These are phyloP conservation scores for Moesziomyces antarcticus DNA, from an alignment of 1,284 basidiomycete genomes.

Conservation along the genomic window DNA sequence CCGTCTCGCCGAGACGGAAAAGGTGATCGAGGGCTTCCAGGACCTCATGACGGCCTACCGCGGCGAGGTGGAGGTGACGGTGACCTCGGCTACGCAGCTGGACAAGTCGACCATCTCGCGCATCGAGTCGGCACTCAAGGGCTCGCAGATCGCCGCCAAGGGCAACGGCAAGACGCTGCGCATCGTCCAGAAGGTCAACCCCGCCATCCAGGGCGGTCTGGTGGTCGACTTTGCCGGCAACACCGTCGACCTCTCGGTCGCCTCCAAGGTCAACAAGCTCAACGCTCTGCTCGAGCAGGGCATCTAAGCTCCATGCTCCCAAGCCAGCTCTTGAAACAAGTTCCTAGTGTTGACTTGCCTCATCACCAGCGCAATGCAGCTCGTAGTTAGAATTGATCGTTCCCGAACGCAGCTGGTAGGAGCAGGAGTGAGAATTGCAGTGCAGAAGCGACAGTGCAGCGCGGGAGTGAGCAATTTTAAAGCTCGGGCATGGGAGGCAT, in stretches of 20 bases:
- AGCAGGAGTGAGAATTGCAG: no score
- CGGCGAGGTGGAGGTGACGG: constrained; percentile 91
- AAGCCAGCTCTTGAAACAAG: no score
- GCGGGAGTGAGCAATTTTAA: constrained; percentile 2
- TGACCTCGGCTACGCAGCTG: constrained; percentile 75
- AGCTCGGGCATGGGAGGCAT: constrained; percentile 47
- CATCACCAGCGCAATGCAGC: no score
- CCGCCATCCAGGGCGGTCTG: constrained; percentile 73
- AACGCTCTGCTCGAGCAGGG: constrained; percentile 78
- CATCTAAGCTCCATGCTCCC: constrained; percentile 30
- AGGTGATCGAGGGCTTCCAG: constrained; percentile 91
- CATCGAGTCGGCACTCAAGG: constrained; percentile 65
- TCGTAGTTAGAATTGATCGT: no score
- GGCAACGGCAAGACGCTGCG: constrained; percentile 64
- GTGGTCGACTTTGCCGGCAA: constrained; percentile 98
- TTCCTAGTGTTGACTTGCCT: no score
- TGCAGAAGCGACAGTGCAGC: no score
- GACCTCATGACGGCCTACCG: constrained; percentile 88
- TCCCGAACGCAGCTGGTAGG: no score
- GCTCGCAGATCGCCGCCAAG: constrained; percentile 58
- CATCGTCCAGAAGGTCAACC: constrained; percentile 66
- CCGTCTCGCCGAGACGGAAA: constrained; percentile 82
- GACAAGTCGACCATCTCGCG: constrained; percentile 62
- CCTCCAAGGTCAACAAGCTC: constrained; percentile 91
- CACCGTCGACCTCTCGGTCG: constrained; percentile 93